phyloP scores from a whole-genome alignment of 768 basidiomycete genomes.

The Calocybe indica region DNA sequence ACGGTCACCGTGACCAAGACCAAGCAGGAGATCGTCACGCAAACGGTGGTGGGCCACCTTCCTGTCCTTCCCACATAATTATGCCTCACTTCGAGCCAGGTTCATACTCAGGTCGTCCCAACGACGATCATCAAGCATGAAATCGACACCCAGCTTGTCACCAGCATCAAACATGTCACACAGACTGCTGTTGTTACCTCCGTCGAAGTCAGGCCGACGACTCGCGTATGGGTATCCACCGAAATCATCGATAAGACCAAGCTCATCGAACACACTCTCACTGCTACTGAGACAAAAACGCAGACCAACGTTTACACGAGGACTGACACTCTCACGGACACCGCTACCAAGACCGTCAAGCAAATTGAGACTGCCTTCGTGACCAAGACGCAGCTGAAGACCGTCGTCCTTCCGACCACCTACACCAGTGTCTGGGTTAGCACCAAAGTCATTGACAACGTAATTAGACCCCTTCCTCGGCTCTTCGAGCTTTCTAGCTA shows the following conservation, averaged over 20 bases:
- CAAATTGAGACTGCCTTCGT: constrained; percentile 53
- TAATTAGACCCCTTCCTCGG: constrained; percentile 17
- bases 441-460: constrained; percentile 56
- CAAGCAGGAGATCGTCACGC: constrained; percentile 23
- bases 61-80: not conserved
- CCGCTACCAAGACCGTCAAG: constrained; percentile 40
- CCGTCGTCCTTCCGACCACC: constrained; percentile 52
- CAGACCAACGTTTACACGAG: constrained; percentile 48
- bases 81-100: constrained; percentile 7
- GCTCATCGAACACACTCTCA: constrained; percentile 52
- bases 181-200: constrained; percentile 44
- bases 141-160: constrained; percentile 27
- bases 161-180: constrained; percentile 34
- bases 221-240: constrained; percentile 61
- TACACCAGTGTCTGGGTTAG: constrained; percentile 45
- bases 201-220: constrained; percentile 53
- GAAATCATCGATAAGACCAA: constrained; percentile 54
- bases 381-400: constrained; percentile 47
- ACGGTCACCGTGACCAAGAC: constrained; percentile 32
- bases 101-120: constrained; percentile 26
- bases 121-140: constrained; percentile 37
- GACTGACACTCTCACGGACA: constrained; percentile 40
- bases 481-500: constrained; percentile 2
- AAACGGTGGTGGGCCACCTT: constrained; percentile 17
- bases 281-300: constrained; percentile 58